These are phyloP conservation scores for Colletotrichum navitas DNA, from an alignment of 2,329 filamentous ascomycete genomes.

Conservation along the genomic window DNA sequence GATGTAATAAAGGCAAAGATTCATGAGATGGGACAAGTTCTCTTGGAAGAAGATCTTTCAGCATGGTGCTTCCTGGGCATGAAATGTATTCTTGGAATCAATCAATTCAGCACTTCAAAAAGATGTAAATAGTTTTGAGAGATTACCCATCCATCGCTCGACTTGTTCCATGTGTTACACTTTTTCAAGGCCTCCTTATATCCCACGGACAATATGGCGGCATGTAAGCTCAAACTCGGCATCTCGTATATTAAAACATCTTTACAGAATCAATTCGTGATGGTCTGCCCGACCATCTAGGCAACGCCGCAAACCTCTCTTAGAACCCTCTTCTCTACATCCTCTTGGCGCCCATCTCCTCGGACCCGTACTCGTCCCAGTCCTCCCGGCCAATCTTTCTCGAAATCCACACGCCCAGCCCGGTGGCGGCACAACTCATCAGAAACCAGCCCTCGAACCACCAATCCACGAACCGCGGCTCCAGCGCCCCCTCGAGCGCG, in stretches of 20 bases:
- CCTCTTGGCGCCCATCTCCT: constrained; percentile 67
- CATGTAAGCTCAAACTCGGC: constrained; percentile 13
- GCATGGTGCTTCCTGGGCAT: not conserved
- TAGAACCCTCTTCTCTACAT: constrained; percentile 9
- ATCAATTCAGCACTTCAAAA: not conserved
- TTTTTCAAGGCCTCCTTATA: not conserved
- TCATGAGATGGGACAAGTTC: not conserved
- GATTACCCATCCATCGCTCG: not conserved
- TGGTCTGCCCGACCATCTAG: not conserved
- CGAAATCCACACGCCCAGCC: constrained; percentile 79
- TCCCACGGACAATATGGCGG: not conserved
- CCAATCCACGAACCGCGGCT: constrained; percentile 78
- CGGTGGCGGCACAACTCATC: constrained; percentile 74
- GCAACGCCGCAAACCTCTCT: not conserved
- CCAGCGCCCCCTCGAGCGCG: constrained; percentile 81
- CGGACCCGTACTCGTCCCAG: constrained; percentile 70
- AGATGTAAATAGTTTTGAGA: not conserved
- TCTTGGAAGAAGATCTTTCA: not conserved
- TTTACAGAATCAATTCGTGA: constrained; percentile 17
- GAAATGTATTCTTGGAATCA: not conserved
- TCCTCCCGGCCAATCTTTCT: constrained; percentile 70
- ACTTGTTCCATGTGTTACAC: not conserved
- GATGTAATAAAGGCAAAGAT: too few species aligned
- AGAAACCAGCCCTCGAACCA: constrained; percentile 95
- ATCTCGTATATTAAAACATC: not conserved